These are phyloP conservation scores for Backusella australiensis DNA, from an alignment of 192 early-diverging fungal species.

Conservation along the genomic window DNA sequence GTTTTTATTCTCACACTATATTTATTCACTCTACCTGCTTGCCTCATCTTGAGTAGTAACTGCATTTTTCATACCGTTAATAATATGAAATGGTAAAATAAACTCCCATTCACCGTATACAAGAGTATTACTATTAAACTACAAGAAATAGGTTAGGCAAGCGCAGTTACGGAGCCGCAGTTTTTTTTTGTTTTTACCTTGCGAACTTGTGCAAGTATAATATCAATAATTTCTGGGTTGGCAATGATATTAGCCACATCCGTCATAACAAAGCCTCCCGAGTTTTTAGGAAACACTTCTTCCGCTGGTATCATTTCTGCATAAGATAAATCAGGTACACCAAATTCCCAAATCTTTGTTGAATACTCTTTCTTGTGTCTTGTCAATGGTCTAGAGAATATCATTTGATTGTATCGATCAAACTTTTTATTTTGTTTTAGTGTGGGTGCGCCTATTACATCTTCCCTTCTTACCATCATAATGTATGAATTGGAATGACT, in stretches of 20 bases:
- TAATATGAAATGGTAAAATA: background rate
- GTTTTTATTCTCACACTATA: background rate
- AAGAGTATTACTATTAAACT: background rate
- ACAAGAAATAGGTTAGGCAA: background rate
- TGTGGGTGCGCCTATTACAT: background rate
- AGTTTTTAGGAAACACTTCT: background rate
- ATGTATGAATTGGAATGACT: background rate
- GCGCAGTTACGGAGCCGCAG: background rate
- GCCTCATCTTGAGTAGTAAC: background rate
- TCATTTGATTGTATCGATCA: background rate
- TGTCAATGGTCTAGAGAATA: background rate
- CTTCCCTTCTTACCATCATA: background rate
- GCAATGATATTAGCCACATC: background rate
- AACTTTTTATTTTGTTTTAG: background rate
- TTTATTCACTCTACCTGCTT: background rate
- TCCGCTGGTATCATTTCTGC: background rate
- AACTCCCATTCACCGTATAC: conserved; percentile 7
- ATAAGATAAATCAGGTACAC: background rate
- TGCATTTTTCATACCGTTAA: background rate
- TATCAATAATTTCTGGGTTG: background rate
- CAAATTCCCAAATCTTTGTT: conserved; percentile 5
- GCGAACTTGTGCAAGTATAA: background rate
- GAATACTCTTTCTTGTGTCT: background rate
- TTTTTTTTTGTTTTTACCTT: background rate
- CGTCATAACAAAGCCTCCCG: conserved; percentile 5